Base-by-base conservation (phyloP, 495 filamentous ascomycete species). In the Lophium mytilinum region DNA sequence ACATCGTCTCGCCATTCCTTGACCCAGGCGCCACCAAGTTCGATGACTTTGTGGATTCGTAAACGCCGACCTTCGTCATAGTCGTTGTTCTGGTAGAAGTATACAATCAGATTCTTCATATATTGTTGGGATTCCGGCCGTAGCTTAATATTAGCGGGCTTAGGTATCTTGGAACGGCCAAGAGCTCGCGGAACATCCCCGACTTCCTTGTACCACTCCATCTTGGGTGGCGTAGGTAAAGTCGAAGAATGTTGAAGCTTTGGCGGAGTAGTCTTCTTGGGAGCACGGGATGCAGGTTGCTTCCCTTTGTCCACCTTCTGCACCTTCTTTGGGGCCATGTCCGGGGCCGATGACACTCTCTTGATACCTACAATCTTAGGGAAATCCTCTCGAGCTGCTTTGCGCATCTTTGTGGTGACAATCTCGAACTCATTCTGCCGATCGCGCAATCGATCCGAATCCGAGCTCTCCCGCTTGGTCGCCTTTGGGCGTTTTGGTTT, bases 21-120 rank as follows among this genome's bases (percentile, higher is more conserved):
- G 19, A 77, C 69, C 80, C 86, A 87, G 7, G 67, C 71, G 5
- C 83, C 92, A 30, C 93, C 93, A 65, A 84, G 85, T 62, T 92
- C 84, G 53, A 81, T 77, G 0, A 86, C 84, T 68, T 84, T 89
- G 24, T 77, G 77, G 41, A 96, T 92, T 30, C 87, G 83, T 24
- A 85, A 63, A 52, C 78, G 80, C 18, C 92, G 80, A 1, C 80
- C 71, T 1, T 78, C 79, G 15, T 83, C 78, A 40, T 85, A 76
- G 60, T 90, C 84, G 58, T 87, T 83, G 56, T 91, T 87, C 0
- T 90, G 93, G 21, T 93, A 78, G 68, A 95, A 98, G 62, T 80
- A 65, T 47, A 61, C 40, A 9, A 65, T 56, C 36, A 55, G 55
- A 5, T 47, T 51, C 30, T 53, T 61, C n/a, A 65, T 24, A 3